A percentile compares a stretch with the other conserved stretches of the same genome.
phyloP scores from a whole-genome alignment of 2,329 filamentous ascomycete genomes.

The Aspergillus eucalypticola region DNA sequence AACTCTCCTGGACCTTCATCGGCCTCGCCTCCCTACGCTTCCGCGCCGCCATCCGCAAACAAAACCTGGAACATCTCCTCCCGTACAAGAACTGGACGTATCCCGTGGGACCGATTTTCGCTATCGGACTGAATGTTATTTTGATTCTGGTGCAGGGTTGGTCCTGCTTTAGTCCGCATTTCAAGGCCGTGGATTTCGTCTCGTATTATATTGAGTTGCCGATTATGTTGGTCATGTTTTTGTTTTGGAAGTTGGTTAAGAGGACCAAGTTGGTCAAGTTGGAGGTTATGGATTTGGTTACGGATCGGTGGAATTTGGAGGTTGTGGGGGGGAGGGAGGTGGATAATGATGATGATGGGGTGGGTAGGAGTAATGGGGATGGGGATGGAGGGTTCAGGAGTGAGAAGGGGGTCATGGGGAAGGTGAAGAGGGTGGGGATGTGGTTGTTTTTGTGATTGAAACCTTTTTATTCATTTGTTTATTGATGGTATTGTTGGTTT shows the following conservation, averaged over 20 bases:
- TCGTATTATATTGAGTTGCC: constrained; percentile 65
- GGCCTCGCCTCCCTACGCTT: constrained; percentile 67
- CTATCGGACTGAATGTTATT: constrained; percentile 59
- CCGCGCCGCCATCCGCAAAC: constrained; percentile 56
- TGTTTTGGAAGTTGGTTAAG: constrained; percentile 59
- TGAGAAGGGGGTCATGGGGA: constrained; percentile 22
- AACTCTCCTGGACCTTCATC: constrained; percentile 65
- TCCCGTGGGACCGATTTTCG: constrained; percentile 60
- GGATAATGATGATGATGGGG: constrained; percentile 27
- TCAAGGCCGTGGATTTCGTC: constrained; percentile 61
- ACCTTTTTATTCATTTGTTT: too few species aligned
- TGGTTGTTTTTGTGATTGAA: constrained; percentile 41
- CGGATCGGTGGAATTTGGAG: constrained; percentile 43
- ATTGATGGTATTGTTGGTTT: too few species aligned
- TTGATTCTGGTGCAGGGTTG: constrained; percentile 65
- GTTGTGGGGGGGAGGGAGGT: constrained; percentile 17
- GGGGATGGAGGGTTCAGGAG: constrained; percentile 7
- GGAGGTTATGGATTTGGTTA: constrained; percentile 54
- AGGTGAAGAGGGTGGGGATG: constrained; percentile 36
- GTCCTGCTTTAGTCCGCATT: constrained; percentile 59
- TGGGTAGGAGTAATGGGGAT: constrained; percentile 32
- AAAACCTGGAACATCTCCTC: constrained; percentile 62
- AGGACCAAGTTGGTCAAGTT: constrained; percentile 48
- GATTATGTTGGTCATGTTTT: constrained; percentile 58
- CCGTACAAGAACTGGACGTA: constrained; percentile 70